phyloP scores from a whole-genome alignment of 257 asterid genomes.

The Ligustrum vulgare region DNA sequence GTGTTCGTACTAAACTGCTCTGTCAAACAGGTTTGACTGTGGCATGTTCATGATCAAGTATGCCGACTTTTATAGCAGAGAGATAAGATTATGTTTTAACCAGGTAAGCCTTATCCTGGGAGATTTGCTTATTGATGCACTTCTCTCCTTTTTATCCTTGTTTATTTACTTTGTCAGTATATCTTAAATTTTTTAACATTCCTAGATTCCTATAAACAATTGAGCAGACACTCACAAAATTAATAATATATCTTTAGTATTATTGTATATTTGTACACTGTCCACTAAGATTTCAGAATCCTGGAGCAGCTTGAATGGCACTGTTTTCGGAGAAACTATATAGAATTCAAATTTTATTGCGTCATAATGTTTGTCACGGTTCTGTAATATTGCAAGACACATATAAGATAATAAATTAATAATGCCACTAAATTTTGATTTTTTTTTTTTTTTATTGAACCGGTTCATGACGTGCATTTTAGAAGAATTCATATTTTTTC shows the following conservation, averaged over 20 bases:
- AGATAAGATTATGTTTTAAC: conserved; percentile 68
- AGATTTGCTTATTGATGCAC: conserved; percentile 5
- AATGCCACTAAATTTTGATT: background rate
- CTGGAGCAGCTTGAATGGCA: background rate
- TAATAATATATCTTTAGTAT: background rate
- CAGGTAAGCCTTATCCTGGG: conserved; percentile 53
- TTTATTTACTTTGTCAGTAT: background rate
- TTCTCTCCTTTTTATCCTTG: too few species aligned
- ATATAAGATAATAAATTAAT: background rate
- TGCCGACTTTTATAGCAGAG: conserved; percentile 89
- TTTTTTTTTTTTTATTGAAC: background rate
- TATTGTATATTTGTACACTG: background rate
- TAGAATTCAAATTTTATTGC: background rate
- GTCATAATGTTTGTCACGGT: background rate
- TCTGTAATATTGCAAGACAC: background rate
- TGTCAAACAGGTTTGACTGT: conserved; percentile 72
- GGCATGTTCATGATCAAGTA: conserved; percentile 95
- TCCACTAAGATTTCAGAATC: background rate
- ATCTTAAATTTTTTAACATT: background rate
- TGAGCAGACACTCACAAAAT: background rate
- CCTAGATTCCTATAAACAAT: background rate
- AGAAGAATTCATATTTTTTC: background rate
- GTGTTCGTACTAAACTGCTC: conserved; percentile 10
- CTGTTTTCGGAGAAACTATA: background rate
- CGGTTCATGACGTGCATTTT: background rate